phyloP scores from a whole-genome alignment of 2,329 filamentous ascomycete genomes.

The Parafenestella ontariensis region DNA sequence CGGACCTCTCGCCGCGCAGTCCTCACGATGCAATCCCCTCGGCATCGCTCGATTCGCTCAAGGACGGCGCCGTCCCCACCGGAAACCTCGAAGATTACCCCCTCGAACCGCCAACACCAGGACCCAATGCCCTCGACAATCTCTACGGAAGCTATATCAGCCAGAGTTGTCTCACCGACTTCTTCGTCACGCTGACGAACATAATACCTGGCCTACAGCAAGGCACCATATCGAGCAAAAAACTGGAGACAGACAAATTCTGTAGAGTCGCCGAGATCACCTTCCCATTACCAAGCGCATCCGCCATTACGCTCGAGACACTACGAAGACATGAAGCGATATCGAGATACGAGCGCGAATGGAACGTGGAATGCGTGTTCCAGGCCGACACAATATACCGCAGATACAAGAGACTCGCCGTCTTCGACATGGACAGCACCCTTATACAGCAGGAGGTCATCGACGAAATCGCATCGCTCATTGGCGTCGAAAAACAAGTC shows the following conservation, averaged over 20 bases:
- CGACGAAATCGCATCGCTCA: conserved; percentile 86
- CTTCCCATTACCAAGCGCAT: conserved; percentile 63
- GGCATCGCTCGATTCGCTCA: conserved; percentile 41
- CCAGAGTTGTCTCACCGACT: conserved; percentile 63
- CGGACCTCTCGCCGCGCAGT: conserved; percentile 53
- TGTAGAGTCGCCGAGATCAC: conserved; percentile 72
- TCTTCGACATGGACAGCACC: conserved; percentile 99
- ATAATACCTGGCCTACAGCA: conserved; percentile 59
- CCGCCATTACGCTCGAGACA: conserved; percentile 64
- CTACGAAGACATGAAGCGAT: conserved; percentile 81
- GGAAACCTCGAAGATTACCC: conserved; percentile 60
- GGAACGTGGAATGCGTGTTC: conserved; percentile 85
- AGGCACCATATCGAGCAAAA: conserved; percentile 56
- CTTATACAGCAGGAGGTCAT: conserved; percentile 98
- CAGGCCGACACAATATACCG: conserved; percentile 77
- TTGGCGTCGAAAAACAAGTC: conserved; percentile 82
- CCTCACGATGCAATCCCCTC: conserved; percentile 40
- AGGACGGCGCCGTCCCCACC: conserved; percentile 59
- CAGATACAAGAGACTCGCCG: conserved; percentile 81
- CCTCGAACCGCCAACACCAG: conserved; percentile 61
- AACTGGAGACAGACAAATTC: conserved; percentile 65
- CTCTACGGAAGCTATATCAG: conserved; percentile 63
- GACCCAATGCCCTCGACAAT: conserved; percentile 62
- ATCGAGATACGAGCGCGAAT: conserved; percentile 81
- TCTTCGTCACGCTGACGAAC: conserved; percentile 59